Conservation (phyloP, 176 grass and related monocot species). For the Oryza meridionalis region DNA sequence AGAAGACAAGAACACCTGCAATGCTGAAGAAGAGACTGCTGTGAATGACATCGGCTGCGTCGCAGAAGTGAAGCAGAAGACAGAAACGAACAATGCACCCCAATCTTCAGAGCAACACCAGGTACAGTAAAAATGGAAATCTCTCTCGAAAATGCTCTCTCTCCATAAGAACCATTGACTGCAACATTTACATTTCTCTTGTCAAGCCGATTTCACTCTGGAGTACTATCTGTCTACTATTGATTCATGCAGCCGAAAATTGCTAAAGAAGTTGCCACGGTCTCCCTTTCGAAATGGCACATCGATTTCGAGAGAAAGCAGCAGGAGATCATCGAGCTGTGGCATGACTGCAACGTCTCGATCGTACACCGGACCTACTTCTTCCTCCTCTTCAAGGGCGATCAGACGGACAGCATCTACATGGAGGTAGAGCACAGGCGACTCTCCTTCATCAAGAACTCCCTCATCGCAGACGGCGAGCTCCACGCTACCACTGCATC, state of each 20-base stretch:
- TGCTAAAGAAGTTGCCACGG: conserved; percentile 31
- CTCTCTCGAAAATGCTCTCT: not conserved
- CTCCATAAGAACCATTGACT: not conserved
- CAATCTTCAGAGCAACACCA: conserved; percentile 36
- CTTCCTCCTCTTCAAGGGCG: conserved; percentile 90
- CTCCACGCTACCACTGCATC: conserved; percentile 37
- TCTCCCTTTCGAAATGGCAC: conserved; percentile 51
- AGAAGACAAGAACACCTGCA: conserved; percentile 45
- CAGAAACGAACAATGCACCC: conserved; percentile 2
- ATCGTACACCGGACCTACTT: conserved; percentile 88
- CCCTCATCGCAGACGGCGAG: conserved; percentile 44
- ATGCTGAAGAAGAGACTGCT: conserved; percentile 36
- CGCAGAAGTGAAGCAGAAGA: conserved; percentile 31
- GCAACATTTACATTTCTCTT: not conserved
- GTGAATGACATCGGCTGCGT: conserved; percentile 19
- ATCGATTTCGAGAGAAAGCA: conserved; percentile 75
- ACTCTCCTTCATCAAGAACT: conserved; percentile 68
- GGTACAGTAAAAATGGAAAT: conserved; percentile 31
- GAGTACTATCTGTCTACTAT: not conserved
- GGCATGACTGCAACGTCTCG: conserved; percentile 83
- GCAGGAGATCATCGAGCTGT: conserved; percentile 72
- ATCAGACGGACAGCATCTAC: conserved; percentile 77
- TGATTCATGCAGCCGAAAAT: conserved; percentile 28
- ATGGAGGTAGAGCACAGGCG: conserved; percentile 88
- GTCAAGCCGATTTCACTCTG: not conserved